A percentile compares a stretch with the other conserved stretches of the same genome.
Evolutionary conservation across 2,329 filamentous ascomycete genomes (phyloP).

Genomic region (Fusarium protoensiforme): DNA sequence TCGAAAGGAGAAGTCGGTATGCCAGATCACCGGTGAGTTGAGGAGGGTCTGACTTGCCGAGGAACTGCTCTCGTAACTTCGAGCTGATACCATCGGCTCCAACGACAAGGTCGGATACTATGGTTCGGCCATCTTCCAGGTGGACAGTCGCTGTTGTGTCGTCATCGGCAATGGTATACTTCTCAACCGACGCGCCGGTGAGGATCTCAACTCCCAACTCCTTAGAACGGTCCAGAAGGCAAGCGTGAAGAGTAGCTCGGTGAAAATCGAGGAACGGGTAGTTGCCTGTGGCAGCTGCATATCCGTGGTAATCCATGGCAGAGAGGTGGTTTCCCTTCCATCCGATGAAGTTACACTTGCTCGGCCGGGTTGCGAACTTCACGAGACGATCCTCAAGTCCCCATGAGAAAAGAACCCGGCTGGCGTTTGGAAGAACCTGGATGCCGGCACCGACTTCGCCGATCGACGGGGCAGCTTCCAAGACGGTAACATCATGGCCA

Average conservation of each 20-base stretch:
- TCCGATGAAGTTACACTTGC: constrained; percentile 41
- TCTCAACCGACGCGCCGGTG: constrained; percentile 26
- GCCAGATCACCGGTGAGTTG: constrained; percentile 65
- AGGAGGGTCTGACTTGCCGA: constrained; percentile 57
- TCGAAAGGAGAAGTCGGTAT: constrained; percentile 63
- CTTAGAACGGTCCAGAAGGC: constrained; percentile 52
- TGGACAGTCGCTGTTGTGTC: constrained; percentile 19
- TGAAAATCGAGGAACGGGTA: constrained; percentile 60
- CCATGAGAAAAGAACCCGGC: constrained; percentile 38
- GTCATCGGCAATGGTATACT: constrained; percentile 16
- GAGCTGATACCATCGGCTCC: constrained; percentile 57
- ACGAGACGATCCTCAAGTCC: constrained; percentile 32
- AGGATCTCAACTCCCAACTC: constrained; percentile 53
- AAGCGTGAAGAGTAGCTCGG: constrained; percentile 59
- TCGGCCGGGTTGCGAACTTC: constrained; percentile 33
- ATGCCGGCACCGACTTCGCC: constrained; percentile 44
- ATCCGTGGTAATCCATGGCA: constrained; percentile 38
- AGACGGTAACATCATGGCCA: constrained; percentile 40
- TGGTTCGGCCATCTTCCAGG: constrained; percentile 46
- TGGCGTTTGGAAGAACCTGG: constrained; percentile 41
- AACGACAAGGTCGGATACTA: constrained; percentile 57
- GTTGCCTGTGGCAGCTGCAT: constrained; percentile 30
- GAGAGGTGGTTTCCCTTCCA: constrained; percentile 41
- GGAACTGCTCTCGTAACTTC: constrained; percentile 53
- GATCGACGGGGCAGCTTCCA: constrained; percentile 36